These are phyloP conservation scores for Monosporascus cannonballus DNA, from an alignment of 2,329 filamentous ascomycete genomes.

Conservation along the genomic window DNA sequence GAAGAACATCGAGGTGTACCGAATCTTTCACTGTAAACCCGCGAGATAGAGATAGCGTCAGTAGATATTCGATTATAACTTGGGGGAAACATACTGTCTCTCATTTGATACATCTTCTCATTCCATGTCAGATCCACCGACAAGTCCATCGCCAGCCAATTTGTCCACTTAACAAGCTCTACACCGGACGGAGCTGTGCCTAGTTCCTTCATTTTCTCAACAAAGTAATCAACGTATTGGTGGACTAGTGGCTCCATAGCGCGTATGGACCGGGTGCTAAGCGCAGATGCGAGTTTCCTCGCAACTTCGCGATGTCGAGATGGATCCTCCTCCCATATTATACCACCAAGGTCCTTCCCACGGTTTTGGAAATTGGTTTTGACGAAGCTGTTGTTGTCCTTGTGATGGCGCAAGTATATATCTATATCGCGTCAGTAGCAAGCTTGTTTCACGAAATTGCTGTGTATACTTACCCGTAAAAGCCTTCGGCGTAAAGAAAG, in stretches of 20 bases:
- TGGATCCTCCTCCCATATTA: slow-evolving; percentile 18
- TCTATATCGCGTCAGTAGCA: slow-evolving; percentile 1
- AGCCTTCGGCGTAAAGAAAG: slow-evolving; percentile 2
- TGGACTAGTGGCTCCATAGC: slow-evolving; percentile 12
- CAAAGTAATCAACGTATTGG: slow-evolving; percentile 14
- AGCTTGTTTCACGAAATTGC: too few species aligned
- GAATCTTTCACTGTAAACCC: neutral
- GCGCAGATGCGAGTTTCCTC: slow-evolving; percentile 15
- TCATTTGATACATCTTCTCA: slow-evolving; percentile 10
- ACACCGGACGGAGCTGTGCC: slow-evolving; percentile 1
- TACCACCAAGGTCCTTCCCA: slow-evolving; percentile 11
- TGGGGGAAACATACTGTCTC: slow-evolving; percentile 8
- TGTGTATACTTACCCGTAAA: neutral
- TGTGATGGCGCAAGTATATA: slow-evolving; percentile 11
- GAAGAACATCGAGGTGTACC: neutral
- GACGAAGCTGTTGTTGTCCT: slow-evolving; percentile 11
- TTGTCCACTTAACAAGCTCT: slow-evolving; percentile 9
- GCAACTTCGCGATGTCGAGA: slow-evolving; percentile 12
- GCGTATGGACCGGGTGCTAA: slow-evolving; percentile 11
- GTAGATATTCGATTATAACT: neutral
- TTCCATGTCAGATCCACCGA: slow-evolving; percentile 14
- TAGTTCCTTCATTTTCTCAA: slow-evolving; percentile 10
- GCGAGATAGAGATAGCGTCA: neutral
- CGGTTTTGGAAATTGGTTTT: slow-evolving; percentile 16
- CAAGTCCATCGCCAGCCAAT: slow-evolving; percentile 15